phyloP scores from a whole-genome alignment of 768 basidiomycete genomes.

The Auricularia cornea region DNA sequence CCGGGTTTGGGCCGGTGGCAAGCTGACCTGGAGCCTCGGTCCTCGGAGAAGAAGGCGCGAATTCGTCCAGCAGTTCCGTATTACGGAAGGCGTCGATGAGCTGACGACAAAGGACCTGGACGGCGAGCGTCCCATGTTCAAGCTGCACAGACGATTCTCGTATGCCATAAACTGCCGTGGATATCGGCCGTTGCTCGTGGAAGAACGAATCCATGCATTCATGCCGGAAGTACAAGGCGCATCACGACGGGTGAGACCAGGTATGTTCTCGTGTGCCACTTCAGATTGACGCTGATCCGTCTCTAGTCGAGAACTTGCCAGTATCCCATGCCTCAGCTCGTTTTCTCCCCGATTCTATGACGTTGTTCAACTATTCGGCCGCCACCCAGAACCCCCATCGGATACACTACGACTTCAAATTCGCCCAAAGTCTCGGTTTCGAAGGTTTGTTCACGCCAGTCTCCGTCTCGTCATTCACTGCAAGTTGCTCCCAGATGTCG shows the following conservation, averaged over 20 bases:
- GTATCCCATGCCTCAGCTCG: neutral
- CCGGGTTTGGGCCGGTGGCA: neutral
- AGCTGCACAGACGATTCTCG: neutral
- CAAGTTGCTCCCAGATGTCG: neutral
- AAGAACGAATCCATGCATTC: neutral
- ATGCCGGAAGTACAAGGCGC: neutral
- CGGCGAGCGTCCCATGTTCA: neutral
- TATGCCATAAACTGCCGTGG: neutral
- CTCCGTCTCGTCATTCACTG: too few relatives aligned
- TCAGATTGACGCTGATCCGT: neutral
- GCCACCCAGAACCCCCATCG: neutral
- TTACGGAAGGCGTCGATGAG: neutral
- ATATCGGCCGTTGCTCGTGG: neutral
- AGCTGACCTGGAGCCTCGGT: neutral
- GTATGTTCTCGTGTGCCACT: neutral
- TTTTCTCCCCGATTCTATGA: neutral
- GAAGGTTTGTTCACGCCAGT: neutral
- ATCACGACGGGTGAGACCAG: neutral
- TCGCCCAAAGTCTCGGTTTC: neutral
- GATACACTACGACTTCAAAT: neutral
- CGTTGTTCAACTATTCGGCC: neutral
- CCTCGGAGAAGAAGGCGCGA: neutral
- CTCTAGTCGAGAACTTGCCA: neutral
- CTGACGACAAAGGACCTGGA: neutral
- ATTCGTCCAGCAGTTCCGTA: neutral